Conservation (phyloP, 441 rosid species). For the Sinapis alba region DNA sequence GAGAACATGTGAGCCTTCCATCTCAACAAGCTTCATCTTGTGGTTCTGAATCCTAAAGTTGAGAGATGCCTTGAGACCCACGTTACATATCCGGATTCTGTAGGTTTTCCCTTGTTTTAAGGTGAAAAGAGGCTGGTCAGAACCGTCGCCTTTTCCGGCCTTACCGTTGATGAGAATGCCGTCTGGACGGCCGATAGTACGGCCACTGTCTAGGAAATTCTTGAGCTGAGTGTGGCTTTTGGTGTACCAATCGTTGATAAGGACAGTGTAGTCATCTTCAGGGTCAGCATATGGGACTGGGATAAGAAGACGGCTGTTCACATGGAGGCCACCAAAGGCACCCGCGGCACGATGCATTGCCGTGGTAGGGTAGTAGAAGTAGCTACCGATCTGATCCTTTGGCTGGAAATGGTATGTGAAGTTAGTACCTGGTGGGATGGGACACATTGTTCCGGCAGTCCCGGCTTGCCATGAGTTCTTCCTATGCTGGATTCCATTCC, state of each 20-base stretch:
- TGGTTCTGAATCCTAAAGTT: conserved; percentile 58
- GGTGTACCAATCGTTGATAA: conserved; percentile 58
- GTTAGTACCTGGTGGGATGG: conserved; percentile 55
- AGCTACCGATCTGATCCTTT: conserved; percentile 74
- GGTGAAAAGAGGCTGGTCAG: conserved; percentile 53
- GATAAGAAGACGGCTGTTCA: conserved; percentile 58
- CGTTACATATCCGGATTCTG: conserved; percentile 53
- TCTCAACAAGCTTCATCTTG: conserved; percentile 52
- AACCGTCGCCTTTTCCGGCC: conserved; percentile 41
- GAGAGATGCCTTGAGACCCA: conserved; percentile 47
- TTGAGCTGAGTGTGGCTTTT: conserved; percentile 44
- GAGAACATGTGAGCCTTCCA: conserved; percentile 59
- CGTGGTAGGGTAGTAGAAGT: conserved; percentile 56
- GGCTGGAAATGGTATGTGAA: conserved; percentile 61
- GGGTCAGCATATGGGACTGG: conserved; percentile 64
- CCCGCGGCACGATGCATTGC: conserved; percentile 55
- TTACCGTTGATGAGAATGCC: conserved; percentile 66
- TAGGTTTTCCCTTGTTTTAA: conserved; percentile 64
- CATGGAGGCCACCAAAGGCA: conserved; percentile 62
- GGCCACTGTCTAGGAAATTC: conserved; percentile 52
- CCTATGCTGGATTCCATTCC: conserved; percentile 64
- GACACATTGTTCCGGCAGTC: conserved; percentile 56
- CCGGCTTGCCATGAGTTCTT: conserved; percentile 69
- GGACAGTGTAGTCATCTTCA: conserved; percentile 60
- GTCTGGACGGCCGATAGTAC: conserved; percentile 48